Evolutionary conservation across 805 yeast species (phyloP).

Genomic region (Starmerella bombicola): DNA sequence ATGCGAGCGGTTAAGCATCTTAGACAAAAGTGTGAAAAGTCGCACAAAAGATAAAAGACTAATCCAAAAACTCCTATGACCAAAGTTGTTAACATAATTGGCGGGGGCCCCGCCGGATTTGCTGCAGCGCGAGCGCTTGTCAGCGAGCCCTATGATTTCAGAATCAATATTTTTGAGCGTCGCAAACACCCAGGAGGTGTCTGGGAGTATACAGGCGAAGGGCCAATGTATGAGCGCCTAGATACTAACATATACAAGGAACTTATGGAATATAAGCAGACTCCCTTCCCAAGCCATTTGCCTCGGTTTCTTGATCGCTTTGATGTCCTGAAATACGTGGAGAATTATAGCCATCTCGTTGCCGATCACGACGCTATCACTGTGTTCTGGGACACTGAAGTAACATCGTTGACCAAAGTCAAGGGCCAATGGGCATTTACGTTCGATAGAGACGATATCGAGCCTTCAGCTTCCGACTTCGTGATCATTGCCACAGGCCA

Average conservation of each 20-base stretch:
- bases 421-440: conserved; percentile 36
- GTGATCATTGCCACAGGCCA: conserved; percentile 55
- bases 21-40: too few species aligned
- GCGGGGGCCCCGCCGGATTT: conserved; percentile 68
- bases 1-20: too few species aligned
- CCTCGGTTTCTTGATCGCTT: conserved; percentile 47
- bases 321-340: conserved; percentile 51
- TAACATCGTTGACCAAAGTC: conserved; percentile 33
- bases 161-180: conserved; percentile 49
- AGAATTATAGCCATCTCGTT: conserved; percentile 39
- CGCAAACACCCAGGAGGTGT: conserved; percentile 59
- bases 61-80: background rate
- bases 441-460: conserved; percentile 26
- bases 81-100: conserved; percentile 50
- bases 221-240: conserved; percentile 49
- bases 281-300: conserved; percentile 37
- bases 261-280: conserved; percentile 52
- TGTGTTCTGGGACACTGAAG: conserved; percentile 39
- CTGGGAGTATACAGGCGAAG: conserved; percentile 49
- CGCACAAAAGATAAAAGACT: too few species aligned
- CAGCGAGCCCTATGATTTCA: conserved; percentile 34
- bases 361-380: conserved; percentile 20
- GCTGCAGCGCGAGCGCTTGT: conserved; percentile 52
- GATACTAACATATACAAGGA: conserved; percentile 58
- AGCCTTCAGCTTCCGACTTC: conserved; percentile 37